Conservation (phyloP, 1,139 yeast genomes). For the Candida sanyaensis region DNA sequence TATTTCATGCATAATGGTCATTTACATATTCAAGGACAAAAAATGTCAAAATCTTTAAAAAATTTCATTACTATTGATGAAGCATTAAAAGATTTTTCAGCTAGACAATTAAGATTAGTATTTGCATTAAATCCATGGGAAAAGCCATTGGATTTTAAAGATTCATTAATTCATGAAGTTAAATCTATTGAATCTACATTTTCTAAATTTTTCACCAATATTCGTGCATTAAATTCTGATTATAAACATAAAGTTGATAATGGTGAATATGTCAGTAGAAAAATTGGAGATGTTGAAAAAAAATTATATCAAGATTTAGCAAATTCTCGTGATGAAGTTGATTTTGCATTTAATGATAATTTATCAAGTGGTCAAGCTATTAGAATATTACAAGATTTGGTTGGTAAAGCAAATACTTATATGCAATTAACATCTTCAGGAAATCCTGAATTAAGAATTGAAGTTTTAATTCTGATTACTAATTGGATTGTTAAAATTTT, state of each 20-base stretch:
- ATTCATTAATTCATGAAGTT: slow-evolving; percentile 73
- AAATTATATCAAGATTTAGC: slow-evolving; percentile 53
- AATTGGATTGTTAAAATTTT: slow-evolving; percentile 72
- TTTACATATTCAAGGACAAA: slow-evolving; percentile 96
- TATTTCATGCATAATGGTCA: slow-evolving; percentile 97
- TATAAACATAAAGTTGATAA: slow-evolving; percentile 51
- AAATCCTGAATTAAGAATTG: slow-evolving; percentile 55
- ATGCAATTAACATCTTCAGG: slow-evolving; percentile 52
- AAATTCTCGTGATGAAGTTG: slow-evolving; percentile 61
- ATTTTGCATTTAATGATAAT: slow-evolving; percentile 84
- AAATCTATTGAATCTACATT: slow-evolving; percentile 71
- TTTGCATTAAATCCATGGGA: slow-evolving; percentile 95
- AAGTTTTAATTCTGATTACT: slow-evolving; percentile 64
- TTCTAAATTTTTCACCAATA: slow-evolving; percentile 80
- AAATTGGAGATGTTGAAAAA: slow-evolving; percentile 53
- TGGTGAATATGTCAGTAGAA: slow-evolving; percentile 56
- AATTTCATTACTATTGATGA: slow-evolving; percentile 94
- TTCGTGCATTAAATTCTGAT: slow-evolving; percentile 73
- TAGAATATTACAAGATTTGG: slow-evolving; percentile 63
- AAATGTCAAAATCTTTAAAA: slow-evolving; percentile 93
- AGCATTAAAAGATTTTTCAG: slow-evolving; percentile 67
- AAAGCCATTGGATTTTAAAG: slow-evolving; percentile 88
- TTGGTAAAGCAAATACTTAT: slow-evolving; percentile 72
- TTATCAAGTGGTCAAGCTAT: slow-evolving; percentile 77
- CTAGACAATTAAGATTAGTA: slow-evolving; percentile 86